These are phyloP conservation scores for Capsicum rhomboideum DNA, from an alignment of 257 asterid species.

Conservation along the genomic window DNA sequence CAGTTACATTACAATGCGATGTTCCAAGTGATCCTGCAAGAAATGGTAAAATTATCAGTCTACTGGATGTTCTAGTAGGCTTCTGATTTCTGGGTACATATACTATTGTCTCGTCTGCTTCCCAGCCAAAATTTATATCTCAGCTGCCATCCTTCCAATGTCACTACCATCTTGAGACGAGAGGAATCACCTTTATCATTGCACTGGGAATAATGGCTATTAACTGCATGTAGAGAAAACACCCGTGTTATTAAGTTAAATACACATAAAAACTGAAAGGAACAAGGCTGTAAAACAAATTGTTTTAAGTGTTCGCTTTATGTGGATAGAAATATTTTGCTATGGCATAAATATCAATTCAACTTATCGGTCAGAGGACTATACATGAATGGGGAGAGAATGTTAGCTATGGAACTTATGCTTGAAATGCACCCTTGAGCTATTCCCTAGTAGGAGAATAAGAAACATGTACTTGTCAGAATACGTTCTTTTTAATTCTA, in stretches of 20 bases:
- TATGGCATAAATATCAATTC: not conserved
- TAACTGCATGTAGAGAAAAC: constrained; percentile 5
- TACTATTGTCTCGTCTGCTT: not conserved
- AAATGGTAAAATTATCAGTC: not conserved
- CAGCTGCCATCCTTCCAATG: not conserved
- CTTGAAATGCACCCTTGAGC: constrained; percentile 10
- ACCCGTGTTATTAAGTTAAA: not conserved
- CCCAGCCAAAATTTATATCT: not conserved
- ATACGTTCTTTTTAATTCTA: not conserved
- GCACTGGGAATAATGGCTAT: constrained; percentile 15
- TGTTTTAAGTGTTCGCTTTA: not conserved
- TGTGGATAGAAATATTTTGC: not conserved
- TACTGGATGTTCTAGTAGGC: not conserved
- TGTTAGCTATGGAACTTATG: not conserved
- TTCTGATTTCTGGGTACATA: not conserved
- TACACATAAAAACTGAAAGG: not conserved
- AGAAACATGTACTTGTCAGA: not conserved
- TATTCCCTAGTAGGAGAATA: not conserved
- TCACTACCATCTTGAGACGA: not conserved
- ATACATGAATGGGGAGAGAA: not conserved
- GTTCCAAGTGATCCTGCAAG: not conserved
- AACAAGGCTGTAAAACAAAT: constrained; percentile 12
- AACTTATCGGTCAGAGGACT: not conserved
- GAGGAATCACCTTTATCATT: constrained; percentile 4
- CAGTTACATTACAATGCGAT: not conserved